Evolutionary conservation across 2,329 filamentous ascomycete species (phyloP).

Genomic region (Hypomyces rosellus): DNA sequence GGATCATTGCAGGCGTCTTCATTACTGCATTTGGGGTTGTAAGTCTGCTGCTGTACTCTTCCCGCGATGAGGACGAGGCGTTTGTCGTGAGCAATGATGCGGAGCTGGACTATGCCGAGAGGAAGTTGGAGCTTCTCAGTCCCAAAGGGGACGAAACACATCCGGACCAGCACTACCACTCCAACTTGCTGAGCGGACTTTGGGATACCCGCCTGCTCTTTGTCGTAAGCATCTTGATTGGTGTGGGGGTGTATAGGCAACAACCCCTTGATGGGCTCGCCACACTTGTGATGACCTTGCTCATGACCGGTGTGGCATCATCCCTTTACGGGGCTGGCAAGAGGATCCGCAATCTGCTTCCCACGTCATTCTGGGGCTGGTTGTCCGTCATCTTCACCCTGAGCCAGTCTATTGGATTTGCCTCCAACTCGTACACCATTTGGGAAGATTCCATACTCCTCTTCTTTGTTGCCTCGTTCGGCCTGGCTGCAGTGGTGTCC

Average conservation of each 20-base stretch:
- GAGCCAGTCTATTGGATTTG: slow-evolving; percentile 89
- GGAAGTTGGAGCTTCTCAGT: slow-evolving; percentile 45
- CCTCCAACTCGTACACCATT: slow-evolving; percentile 96
- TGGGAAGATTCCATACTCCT: slow-evolving; percentile 96
- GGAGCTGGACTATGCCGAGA: slow-evolving; percentile 55
- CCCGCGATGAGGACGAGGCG: slow-evolving; percentile 49
- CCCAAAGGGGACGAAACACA: slow-evolving; percentile 34
- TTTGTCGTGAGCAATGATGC: slow-evolving; percentile 47
- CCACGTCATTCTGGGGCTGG: slow-evolving; percentile 83
- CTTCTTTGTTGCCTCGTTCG: slow-evolving; percentile 87
- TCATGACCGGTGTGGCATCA: slow-evolving; percentile 36
- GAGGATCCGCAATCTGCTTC: slow-evolving; percentile 50
- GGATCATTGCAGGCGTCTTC: slow-evolving; percentile 74
- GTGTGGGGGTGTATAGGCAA: slow-evolving; percentile 25
- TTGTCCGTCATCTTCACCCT: slow-evolving; percentile 72
- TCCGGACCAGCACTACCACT: slow-evolving; percentile 30
- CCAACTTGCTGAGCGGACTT: slow-evolving; percentile 29
- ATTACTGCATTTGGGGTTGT: slow-evolving; percentile 64
- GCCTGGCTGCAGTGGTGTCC: slow-evolving; percentile 64
- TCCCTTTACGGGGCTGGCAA: slow-evolving; percentile 39
- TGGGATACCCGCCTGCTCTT: slow-evolving; percentile 29
- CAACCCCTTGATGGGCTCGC: slow-evolving; percentile 30
- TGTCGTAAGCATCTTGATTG: slow-evolving; percentile 22
- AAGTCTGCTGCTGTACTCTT: slow-evolving; percentile 67
- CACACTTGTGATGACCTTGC: slow-evolving; percentile 31